Evolutionary conservation across 306 rosid genomes (phyloP), one percentile per base, ranked within the genome.

Genomic region (Lotus japonicus): DNA sequence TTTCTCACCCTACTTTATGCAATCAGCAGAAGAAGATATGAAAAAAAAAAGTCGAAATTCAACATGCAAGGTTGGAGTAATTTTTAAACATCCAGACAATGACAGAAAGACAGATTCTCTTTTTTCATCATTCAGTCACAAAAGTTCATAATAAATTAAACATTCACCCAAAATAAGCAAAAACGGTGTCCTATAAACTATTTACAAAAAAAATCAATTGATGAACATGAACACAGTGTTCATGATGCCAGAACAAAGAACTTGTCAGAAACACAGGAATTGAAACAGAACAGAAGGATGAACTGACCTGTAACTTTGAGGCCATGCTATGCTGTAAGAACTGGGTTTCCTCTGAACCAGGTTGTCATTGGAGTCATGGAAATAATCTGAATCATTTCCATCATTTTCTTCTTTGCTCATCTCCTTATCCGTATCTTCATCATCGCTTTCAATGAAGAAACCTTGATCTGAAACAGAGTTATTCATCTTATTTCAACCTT

Each of bases 241-340:
- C 73, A 1, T 9, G 21, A 1, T 9, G 21, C 4, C 13, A 54
- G 7, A 55, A 42, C 42, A 0, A 26, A 3, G 26, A 21, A 21
- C 26, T 21, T 21, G 2, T 1, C 26, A 21, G 71, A 56, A 39
- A 28, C 7, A 52, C 50, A n/a, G 4, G 45, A 58, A 70, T 16
- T 60, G 8, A 71, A 54, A 19, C 9, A 23, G 12, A 35, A 43
- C 14, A 50, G 12, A 31, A 42, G 67, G 43, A 51, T 13, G 19
- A 41, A 17, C 33, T 45, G 31, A 92, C 96, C 95, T 87, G 80
- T 87, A 92, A 83, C 95, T 89, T 61, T 89, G 95, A 70, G 98
- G 98, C 98, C 98, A 92, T n/a, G 87, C 62, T 28, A 87, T 70
- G 57, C 70, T 81, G 75, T 74, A 86, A 16, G 84, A 81, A 67